A percentile compares a stretch with the other conserved stretches of the same genome.
These are phyloP conservation scores for Neurospora sp. DNA, from an alignment of 495 filamentous ascomycete species.

Conservation along the genomic window DNA sequence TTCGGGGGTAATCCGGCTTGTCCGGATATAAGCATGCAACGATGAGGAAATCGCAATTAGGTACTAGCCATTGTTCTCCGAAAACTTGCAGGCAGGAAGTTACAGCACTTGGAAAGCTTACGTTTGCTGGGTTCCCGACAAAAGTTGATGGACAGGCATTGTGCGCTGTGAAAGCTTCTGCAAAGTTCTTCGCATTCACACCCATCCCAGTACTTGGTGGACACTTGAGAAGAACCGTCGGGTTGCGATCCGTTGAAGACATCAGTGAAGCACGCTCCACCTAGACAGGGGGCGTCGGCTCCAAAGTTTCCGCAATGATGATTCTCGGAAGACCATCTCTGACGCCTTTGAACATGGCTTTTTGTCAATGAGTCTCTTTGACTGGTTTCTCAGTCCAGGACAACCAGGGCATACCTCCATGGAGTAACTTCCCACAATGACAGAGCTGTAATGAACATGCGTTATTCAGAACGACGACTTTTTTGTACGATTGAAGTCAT, in stretches of 20 bases:
- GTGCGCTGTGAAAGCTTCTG: neutral
- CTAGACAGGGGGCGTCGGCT: neutral
- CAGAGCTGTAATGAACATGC: neutral
- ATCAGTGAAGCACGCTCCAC: neutral
- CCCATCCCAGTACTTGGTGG: neutral
- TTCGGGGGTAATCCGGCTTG: neutral
- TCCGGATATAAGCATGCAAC: neutral
- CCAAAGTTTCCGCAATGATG: neutral
- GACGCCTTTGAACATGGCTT: neutral
- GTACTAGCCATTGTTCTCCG: neutral
- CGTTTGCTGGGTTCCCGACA: neutral
- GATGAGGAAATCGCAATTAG: neutral
- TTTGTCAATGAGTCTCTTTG: neutral
- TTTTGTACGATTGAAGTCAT: neutral
- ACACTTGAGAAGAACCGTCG: neutral
- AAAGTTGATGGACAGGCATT: neutral
- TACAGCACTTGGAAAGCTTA: neutral
- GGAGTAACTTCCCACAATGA: neutral
- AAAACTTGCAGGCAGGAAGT: neutral
- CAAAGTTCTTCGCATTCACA: neutral
- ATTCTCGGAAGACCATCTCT: neutral
- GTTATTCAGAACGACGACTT: neutral
- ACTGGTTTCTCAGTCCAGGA: neutral
- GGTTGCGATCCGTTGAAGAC: neutral
- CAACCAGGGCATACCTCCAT: neutral